phyloP scores from a whole-genome alignment of 2,329 filamentous ascomycete species.

The Xylaria sp. region DNA sequence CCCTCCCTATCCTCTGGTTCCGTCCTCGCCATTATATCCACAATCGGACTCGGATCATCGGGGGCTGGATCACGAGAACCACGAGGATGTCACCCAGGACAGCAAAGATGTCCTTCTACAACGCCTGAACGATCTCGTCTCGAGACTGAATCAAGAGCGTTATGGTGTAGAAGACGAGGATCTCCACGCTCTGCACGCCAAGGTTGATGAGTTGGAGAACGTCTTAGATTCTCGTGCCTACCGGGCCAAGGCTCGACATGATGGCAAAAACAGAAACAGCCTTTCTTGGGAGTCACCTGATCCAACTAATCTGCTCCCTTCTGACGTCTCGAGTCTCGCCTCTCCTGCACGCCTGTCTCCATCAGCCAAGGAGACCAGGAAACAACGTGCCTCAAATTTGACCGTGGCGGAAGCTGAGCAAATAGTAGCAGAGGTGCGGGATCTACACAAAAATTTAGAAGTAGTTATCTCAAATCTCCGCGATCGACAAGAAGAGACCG shows the following conservation, averaged over 20 bases:
- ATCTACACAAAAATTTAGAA: constrained; percentile 63
- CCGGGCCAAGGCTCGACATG: constrained; percentile 29
- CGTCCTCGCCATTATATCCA: constrained; percentile 41
- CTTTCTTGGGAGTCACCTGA: constrained; percentile 51
- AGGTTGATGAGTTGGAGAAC: constrained; percentile 58
- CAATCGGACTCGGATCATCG: constrained; percentile 40
- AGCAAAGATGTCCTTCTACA: constrained; percentile 61
- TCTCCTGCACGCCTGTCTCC: constrained; percentile 36
- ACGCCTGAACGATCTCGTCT: constrained; percentile 50
- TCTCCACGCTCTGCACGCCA: constrained; percentile 54
- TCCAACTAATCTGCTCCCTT: constrained; percentile 40
- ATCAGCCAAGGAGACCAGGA: constrained; percentile 36
- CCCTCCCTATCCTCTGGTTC: constrained; percentile 32
- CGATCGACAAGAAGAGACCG: constrained; percentile 68
- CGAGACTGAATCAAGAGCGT: constrained; percentile 41
- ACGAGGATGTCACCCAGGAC: constrained; percentile 49
- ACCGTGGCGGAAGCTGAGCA: constrained; percentile 47
- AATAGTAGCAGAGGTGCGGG: constrained; percentile 55
- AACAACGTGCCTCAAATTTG: no score
- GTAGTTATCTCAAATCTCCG: constrained; percentile 62
- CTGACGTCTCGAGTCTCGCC: constrained; percentile 38
- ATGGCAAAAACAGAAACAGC: constrained; percentile 14
- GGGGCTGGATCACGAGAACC: constrained; percentile 21
- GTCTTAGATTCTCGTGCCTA: constrained; percentile 36
- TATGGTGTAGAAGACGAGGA: constrained; percentile 44